Evolutionary conservation across 169 alveolate species (phyloP).

Genomic region (Plasmodium blacklocki): DNA sequence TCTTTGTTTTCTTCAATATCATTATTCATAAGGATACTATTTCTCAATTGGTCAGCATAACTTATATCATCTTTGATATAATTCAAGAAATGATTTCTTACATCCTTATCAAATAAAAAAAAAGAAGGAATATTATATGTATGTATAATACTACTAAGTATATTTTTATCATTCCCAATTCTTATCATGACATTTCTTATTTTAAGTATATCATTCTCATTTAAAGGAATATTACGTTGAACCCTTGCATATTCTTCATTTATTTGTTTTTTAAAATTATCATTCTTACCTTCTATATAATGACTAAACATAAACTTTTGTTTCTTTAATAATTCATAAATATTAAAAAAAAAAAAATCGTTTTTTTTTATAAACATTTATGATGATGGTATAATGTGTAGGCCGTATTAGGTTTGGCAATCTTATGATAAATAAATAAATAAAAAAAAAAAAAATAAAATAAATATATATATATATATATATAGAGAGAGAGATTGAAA

Average conservation of each 20-base stretch:
- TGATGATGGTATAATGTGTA: too few relatives aligned
- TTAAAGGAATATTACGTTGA: slow-evolving; percentile 25
- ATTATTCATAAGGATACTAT: slow-evolving; percentile 1
- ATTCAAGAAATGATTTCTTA: slow-evolving; percentile 43
- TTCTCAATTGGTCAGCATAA: slow-evolving; percentile 9
- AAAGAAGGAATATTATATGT: slow-evolving; percentile 36
- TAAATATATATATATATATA: too few relatives aligned
- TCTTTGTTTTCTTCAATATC: background rate
- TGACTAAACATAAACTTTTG: background rate
- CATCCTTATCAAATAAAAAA: slow-evolving; percentile 38
- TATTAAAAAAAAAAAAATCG: background rate
- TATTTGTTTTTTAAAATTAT: slow-evolving; percentile 8
- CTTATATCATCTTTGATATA: slow-evolving; percentile 10
- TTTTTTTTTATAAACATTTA: too few relatives aligned
- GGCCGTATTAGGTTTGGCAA: too few relatives aligned
- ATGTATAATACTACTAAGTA: slow-evolving; percentile 22
- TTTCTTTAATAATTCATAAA: background rate
- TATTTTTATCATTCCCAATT: slow-evolving; percentile 20
- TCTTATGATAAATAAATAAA: too few relatives aligned
- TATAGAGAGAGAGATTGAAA: too few relatives aligned
- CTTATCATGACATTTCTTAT: slow-evolving; percentile 41
- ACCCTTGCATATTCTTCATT: slow-evolving; percentile 39
- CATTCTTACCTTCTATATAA: background rate
- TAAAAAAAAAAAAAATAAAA: too few relatives aligned
- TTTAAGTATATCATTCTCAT: slow-evolving; percentile 36